phyloP scores from a whole-genome alignment of 208 protist genomes.

The Dictyostelium gargantuum region DNA sequence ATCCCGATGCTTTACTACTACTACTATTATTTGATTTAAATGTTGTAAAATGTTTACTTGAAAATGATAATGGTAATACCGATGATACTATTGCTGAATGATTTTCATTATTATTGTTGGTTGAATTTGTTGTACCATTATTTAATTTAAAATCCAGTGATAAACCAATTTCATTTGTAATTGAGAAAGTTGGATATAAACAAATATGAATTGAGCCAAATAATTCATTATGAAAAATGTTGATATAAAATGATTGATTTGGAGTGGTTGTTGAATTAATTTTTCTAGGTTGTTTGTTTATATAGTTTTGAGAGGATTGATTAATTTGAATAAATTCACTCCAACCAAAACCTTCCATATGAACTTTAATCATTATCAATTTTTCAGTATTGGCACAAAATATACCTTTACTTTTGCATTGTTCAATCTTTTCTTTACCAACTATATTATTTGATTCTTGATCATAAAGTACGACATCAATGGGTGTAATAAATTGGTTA shows the following conservation, averaged over 20 bases:
- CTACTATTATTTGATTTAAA: background rate
- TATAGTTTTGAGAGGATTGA: conserved; percentile 1
- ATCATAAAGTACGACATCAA: background rate
- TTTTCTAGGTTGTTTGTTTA: conserved; percentile 13
- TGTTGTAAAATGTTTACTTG: background rate
- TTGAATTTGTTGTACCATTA: background rate
- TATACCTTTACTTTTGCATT: background rate
- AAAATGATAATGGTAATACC: background rate
- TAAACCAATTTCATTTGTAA: conserved; percentile 28
- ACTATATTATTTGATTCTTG: background rate
- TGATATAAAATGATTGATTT: background rate
- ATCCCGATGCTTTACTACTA: background rate
- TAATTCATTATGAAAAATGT: background rate
- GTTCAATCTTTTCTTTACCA: background rate
- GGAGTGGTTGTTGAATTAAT: background rate
- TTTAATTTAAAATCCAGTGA: background rate
- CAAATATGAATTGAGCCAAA: background rate
- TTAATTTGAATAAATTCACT: conserved; percentile 32
- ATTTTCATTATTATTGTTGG: background rate
- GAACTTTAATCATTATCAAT: conserved; percentile 24
- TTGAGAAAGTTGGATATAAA: conserved; percentile 2
- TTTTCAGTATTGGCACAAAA: background rate
- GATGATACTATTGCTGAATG: background rate
- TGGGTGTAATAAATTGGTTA: background rate
- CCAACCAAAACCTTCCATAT: background rate